Conservation (phyloP, 2,329 filamentous ascomycete genomes). For the Neodidymelliopsis sp. region DNA sequence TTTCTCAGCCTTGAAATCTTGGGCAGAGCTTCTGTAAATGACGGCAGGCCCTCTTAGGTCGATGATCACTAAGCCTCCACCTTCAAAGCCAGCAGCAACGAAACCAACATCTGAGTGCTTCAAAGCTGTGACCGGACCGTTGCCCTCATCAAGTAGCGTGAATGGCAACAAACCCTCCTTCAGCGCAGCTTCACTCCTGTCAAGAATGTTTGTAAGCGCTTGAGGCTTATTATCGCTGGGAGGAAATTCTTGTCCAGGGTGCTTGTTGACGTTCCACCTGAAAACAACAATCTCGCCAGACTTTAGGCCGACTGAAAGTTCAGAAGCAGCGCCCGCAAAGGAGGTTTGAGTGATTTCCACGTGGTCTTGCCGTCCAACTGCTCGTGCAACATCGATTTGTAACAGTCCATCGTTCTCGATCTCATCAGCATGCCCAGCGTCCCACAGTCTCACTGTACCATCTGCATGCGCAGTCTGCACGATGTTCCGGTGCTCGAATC, state of each 20-base stretch:
- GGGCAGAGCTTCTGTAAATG: slow-evolving; percentile 76
- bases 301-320: slow-evolving; percentile 81
- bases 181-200: slow-evolving; percentile 73
- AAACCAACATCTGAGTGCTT: slow-evolving; percentile 94
- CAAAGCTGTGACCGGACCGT: slow-evolving; percentile 79
- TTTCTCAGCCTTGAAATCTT: slow-evolving; percentile 82
- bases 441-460: slow-evolving; percentile 91
- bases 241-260: slow-evolving; percentile 70
- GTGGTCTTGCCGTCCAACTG: slow-evolving; percentile 79
- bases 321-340: slow-evolving; percentile 80
- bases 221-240: slow-evolving; percentile 55
- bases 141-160: slow-evolving; percentile 81
- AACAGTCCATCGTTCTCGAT: slow-evolving; percentile 84
- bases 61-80: slow-evolving; percentile 79
- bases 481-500: slow-evolving; percentile 84
- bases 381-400: slow-evolving; percentile 85
- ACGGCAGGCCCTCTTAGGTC: slow-evolving; percentile 87
- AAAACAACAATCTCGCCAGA: slow-evolving; percentile 89
- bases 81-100: slow-evolving; percentile 83
- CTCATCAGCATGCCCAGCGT: slow-evolving; percentile 88
- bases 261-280: slow-evolving; percentile 83
- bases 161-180: slow-evolving; percentile 84
- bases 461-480: slow-evolving; percentile 89
- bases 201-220: slow-evolving; percentile 75
- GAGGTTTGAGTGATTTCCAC: slow-evolving; percentile 81